Evolutionary conservation across 208 protist genomes (phyloP).

Genomic region (Acanthamoeba divionensis): DNA sequence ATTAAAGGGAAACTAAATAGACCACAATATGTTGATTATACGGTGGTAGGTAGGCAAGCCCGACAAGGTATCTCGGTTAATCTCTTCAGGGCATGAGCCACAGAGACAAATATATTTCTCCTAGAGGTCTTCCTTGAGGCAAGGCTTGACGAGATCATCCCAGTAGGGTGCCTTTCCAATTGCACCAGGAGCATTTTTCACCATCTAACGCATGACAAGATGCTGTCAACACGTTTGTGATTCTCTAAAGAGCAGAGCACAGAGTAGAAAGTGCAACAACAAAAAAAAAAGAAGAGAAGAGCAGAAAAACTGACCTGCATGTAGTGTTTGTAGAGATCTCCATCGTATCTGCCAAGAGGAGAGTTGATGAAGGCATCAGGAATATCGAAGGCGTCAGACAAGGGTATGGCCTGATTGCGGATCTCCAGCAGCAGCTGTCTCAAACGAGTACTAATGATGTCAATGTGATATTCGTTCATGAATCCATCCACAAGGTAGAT

Average conservation of each 20-base stretch:
- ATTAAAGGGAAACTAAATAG: too few relatives aligned
- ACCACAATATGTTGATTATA: too few relatives aligned
- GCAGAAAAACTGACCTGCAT: neutral
- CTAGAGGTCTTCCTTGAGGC: conserved; percentile 46
- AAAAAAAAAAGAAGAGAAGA: neutral
- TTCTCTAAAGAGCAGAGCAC: too few relatives aligned
- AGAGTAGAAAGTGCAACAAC: neutral
- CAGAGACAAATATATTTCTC: too few relatives aligned
- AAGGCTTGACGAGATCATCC: conserved; percentile 50
- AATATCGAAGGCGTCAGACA: conserved; percentile 41
- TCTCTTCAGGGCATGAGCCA: too few relatives aligned
- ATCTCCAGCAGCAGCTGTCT: conserved; percentile 24
- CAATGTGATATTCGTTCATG: conserved; percentile 45
- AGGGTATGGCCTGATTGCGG: conserved; percentile 5
- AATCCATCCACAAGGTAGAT: neutral
- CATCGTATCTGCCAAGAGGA: conserved; percentile 34
- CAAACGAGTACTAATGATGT: neutral
- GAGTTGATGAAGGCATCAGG: conserved; percentile 30
- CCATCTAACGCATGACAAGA: too few relatives aligned
- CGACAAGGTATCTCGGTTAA: too few relatives aligned
- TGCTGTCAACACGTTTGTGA: too few relatives aligned
- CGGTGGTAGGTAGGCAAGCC: too few relatives aligned
- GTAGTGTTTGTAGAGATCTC: conserved; percentile 43
- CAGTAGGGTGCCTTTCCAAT: conserved; percentile 41
- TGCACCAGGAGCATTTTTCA: neutral